phyloP scores from a whole-genome alignment of 78 protist species.

The Pigoraptor vietnamica region DNA sequence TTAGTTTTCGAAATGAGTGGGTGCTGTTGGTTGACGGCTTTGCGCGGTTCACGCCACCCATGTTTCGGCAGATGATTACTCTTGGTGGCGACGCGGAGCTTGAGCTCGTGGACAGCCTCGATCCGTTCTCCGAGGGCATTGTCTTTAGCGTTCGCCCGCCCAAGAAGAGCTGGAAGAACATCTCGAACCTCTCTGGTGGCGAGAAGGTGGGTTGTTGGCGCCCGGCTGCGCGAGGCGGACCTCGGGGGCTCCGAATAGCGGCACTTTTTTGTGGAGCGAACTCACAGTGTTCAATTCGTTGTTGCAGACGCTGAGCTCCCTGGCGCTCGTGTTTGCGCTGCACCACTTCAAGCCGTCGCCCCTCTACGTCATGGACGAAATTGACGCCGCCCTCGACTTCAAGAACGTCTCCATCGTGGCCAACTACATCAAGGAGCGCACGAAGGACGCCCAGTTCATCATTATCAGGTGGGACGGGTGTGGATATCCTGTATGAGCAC shows the following conservation, averaged over 20 bases:
- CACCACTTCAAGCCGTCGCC: conserved; percentile 99
- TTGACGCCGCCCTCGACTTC: conserved; percentile 99
- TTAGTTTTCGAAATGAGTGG: too few species aligned
- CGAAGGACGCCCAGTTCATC: conserved; percentile 98
- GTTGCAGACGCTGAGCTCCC: conserved; percentile 90
- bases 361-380: conserved; percentile 99
- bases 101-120: conserved; percentile 93
- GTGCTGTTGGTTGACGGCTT: too few species aligned
- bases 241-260: background rate
- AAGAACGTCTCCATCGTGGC: conserved; percentile 92
- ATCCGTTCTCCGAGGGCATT: conserved; percentile 98
- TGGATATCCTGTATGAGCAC: background rate
- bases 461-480: conserved; percentile 65
- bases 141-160: conserved; percentile 97
- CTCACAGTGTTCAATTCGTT: background rate
- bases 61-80: conserved; percentile 96
- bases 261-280: background rate
- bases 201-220: conserved; percentile 76
- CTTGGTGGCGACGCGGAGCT: conserved; percentile 99
- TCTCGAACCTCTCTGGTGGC: conserved; percentile 97
- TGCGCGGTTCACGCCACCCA: too few species aligned
- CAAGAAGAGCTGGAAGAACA: conserved; percentile 98
- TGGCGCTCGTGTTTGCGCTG: conserved; percentile 98
- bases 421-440: conserved; percentile 96
- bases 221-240: too few species aligned